Evolutionary conservation across 257 asterid species (phyloP).

Genomic region (Nicotiana tomentosiformis): DNA sequence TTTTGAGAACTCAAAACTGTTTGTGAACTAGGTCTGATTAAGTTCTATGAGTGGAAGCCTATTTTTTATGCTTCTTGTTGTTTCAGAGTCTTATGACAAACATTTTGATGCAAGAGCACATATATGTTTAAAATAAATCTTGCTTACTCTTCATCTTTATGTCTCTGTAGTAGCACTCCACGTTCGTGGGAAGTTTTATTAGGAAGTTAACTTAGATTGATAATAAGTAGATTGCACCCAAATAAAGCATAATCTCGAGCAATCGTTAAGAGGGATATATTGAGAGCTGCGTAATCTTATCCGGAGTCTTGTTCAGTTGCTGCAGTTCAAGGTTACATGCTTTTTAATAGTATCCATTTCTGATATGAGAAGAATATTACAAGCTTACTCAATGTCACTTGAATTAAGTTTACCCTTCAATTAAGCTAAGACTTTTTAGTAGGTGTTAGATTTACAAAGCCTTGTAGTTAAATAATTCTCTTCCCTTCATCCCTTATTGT

Average conservation of each 20-base stretch:
- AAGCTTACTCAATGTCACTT: background rate
- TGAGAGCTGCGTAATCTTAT: background rate
- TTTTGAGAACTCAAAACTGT: background rate
- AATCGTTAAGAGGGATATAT: background rate
- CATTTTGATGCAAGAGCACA: background rate
- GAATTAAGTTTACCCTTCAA: background rate
- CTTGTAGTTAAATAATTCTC: background rate
- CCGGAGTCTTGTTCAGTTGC: background rate
- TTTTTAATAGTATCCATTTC: background rate
- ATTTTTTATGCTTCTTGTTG: background rate
- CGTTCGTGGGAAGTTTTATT: background rate
- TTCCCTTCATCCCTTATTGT: background rate
- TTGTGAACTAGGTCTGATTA: background rate
- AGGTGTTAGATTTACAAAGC: background rate
- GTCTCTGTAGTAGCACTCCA: background rate
- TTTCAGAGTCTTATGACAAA: background rate
- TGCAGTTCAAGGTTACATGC: background rate
- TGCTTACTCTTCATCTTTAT: background rate
- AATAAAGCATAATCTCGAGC: background rate
- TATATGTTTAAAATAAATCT: background rate
- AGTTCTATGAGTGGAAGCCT: background rate
- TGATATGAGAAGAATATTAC: background rate
- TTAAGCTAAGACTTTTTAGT: background rate
- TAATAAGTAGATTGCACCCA: background rate
- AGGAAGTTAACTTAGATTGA: background rate